Base-by-base conservation (phyloP, 2,329 filamentous ascomycete genomes). In the Pyrenophora graminea region DNA sequence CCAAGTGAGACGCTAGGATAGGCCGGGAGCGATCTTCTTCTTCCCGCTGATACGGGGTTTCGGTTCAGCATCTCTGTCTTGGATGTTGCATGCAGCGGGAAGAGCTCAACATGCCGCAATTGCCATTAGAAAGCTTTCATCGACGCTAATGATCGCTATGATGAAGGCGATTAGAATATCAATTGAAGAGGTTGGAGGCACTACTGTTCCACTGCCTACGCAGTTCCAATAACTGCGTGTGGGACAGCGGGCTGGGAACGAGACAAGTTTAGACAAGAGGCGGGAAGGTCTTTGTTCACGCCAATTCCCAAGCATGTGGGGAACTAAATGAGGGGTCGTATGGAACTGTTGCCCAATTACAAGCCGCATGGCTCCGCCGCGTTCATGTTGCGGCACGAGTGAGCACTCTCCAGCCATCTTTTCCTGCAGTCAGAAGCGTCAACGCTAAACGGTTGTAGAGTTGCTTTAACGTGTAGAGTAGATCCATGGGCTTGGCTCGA, bases 401-500 rank as follows among this genome's bases (percentile, higher is more conserved):
- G 52, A 59, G 12, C 48, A 13, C 37, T 48, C 38, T 51, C 61
- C 64, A 66, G 61, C 64, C 63, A 59, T 58, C 53, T 53, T 48
- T 43, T 55, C 52, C 48, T 43, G 56, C 55, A 53, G 53, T 55
- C 53, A 51, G 57, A 63, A 50, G 55, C 60, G 54, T 59, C 51
- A 41, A 46, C 45, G 42, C 63, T 66, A 64, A 45, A 41, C 48
- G 27, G 48, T 39, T 54, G 58, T 43, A 49, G 48, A 48, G 56
- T 59, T 55, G 45, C 57, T 58, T 67, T 68, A 60, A 66, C 62
- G 64, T 64, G 62, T 62, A 60, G 58, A 66, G 54, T 51, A 52
- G 64, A 66, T 63, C 61, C 44, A 27, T 54, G 44, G 49, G 55
- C 55, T 58, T 57, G 56, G 62, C 56, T 61, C 51, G 50, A 55